Percentiles rank a stretch among this genome's conserved stretches.
These are phyloP conservation scores for Umbilicus rupestris DNA, from an alignment of 164 flowering plant species.

Conservation along the genomic window DNA sequence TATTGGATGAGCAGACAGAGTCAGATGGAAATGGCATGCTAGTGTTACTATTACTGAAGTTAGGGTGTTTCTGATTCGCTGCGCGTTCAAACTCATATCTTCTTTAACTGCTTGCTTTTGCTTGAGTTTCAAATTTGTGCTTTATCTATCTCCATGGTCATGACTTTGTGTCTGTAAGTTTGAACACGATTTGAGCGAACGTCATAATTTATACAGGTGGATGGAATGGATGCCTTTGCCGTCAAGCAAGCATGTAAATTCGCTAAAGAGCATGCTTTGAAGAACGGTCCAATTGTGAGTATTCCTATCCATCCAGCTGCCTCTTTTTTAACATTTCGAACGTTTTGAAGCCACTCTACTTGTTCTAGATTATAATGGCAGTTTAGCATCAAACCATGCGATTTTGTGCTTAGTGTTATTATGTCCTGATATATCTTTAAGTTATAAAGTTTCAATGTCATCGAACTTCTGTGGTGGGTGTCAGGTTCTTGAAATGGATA, in stretches of 20 bases:
- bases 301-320: not conserved
- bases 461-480: not conserved
- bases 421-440: too few species aligned
- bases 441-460: too few species aligned
- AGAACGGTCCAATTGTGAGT: conserved; percentile 96
- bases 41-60: too few species aligned
- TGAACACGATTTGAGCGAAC: not conserved
- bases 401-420: too few species aligned
- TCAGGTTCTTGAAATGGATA: conserved; percentile 99
- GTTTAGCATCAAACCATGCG: too few species aligned
- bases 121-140: too few species aligned
- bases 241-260: conserved; percentile 94
- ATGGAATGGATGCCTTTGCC: conserved; percentile 98
- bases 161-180: not conserved
- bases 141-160: not conserved
- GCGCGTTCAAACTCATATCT: too few species aligned
- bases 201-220: conserved; percentile 50
- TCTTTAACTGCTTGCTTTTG: too few species aligned
- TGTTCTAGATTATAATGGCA: not conserved
- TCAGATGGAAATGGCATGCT: too few species aligned
- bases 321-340: not conserved
- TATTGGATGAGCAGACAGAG: too few species aligned
- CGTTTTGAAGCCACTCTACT: not conserved
- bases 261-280: conserved; percentile 86
- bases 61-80: too few species aligned